These are phyloP conservation scores for Sarocladium strictum DNA, from an alignment of 2,329 filamentous ascomycete genomes.

Conservation along the genomic window DNA sequence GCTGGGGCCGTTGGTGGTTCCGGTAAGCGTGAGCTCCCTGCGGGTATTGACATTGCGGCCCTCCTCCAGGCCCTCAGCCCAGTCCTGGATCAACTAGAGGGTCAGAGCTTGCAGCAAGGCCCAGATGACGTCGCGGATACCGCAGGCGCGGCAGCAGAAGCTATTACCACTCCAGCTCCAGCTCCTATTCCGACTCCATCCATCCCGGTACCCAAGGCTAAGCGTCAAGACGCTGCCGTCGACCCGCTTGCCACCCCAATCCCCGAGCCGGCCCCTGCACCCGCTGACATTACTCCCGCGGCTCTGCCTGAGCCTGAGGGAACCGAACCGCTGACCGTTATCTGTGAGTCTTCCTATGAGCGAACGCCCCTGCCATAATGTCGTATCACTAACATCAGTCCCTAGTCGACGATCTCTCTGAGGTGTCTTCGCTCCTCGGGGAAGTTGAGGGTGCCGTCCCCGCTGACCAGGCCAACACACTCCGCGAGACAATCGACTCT, in stretches of 20 bases:
- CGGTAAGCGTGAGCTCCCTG: background rate
- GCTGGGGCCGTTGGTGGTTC: background rate
- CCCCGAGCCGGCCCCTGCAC: background rate
- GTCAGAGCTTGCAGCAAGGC: background rate
- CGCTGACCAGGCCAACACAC: conserved; percentile 5
- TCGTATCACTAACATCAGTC: background rate
- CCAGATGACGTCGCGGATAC: background rate
- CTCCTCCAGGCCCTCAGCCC: conserved; percentile 4
- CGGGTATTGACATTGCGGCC: background rate
- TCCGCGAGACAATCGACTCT: background rate
- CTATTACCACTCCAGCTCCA: background rate
- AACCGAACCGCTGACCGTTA: conserved; percentile 2
- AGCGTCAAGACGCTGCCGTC: background rate
- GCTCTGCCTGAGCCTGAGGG: background rate
- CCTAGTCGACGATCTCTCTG: background rate
- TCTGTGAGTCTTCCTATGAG: conserved; percentile 9
- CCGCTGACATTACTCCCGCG: background rate
- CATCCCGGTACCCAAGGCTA: background rate
- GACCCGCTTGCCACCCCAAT: background rate
- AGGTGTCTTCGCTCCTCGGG: conserved; percentile 1
- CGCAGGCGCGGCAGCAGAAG: background rate
- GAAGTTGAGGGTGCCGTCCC: background rate
- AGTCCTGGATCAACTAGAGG: background rate
- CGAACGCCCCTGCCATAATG: no score
- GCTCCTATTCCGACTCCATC: background rate